Conservation (phyloP, 129 eudicot species). For the Chrysanthemum seticuspe region DNA sequence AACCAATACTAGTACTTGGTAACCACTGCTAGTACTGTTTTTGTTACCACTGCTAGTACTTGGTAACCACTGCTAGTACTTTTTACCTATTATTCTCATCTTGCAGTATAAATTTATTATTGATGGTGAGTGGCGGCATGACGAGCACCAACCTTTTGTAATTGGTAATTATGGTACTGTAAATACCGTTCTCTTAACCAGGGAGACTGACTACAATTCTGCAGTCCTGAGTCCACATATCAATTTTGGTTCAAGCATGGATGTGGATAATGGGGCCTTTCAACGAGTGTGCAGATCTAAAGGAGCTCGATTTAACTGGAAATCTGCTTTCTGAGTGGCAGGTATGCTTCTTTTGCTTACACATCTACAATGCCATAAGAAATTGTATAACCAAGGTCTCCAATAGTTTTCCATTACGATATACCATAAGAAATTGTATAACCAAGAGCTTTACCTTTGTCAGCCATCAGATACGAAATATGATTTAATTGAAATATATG, state of each 20-base stretch:
- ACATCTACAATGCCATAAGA: neutral
- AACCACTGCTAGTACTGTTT: no score
- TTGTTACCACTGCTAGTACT: no score
- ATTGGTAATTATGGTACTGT: constrained; percentile 66
- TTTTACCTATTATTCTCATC: constrained; percentile 13
- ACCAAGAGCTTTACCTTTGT: no score
- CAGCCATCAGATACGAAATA: no score
- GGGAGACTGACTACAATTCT: constrained; percentile 53
- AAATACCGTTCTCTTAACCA: constrained; percentile 64
- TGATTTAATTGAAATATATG: no score
- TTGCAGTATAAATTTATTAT: constrained; percentile 31
- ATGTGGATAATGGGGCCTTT: constrained; percentile 24
- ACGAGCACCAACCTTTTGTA: constrained; percentile 71
- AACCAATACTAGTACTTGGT: no score
- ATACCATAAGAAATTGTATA: no score
- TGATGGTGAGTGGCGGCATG: constrained; percentile 97
- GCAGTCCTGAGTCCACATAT: constrained; percentile 47
- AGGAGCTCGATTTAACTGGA: constrained; percentile 98
- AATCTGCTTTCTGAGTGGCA: constrained; percentile 83
- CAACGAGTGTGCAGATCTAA: constrained; percentile 85
- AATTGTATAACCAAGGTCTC: no score
- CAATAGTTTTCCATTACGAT: no score
- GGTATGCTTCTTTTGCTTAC: constrained; percentile 44
- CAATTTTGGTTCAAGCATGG: constrained; percentile 63
- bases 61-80: constrained; percentile 81